phyloP scores from a whole-genome alignment of 495 filamentous ascomycete species.

The Friedmanniomyces simplex region DNA sequence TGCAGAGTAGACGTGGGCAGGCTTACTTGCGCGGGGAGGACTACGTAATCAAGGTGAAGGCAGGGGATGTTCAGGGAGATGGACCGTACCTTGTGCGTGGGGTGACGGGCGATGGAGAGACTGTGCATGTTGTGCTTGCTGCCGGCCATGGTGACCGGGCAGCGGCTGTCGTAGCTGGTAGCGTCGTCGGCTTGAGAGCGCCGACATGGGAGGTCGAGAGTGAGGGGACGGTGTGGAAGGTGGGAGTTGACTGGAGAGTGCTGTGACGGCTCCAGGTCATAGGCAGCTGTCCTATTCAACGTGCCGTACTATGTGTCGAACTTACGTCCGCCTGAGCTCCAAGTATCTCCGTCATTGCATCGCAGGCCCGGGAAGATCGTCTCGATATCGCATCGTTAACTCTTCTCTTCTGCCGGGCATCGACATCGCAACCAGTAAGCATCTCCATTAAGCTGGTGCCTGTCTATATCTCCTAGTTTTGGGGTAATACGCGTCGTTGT shows the following conservation, averaged over 20 bases:
- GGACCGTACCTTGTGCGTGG: background rate
- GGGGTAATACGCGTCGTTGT: no score
- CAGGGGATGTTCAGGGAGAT: slow-evolving; percentile 4
- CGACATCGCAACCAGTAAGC: background rate
- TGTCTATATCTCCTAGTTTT: background rate
- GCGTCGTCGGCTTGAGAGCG: slow-evolving; percentile 24
- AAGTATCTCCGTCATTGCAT: no score
- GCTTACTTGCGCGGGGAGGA: slow-evolving; percentile 12
- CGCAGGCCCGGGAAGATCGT: background rate
- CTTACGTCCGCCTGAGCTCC: background rate
- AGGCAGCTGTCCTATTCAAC: background rate
- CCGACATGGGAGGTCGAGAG: slow-evolving; percentile 28
- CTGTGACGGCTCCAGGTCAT: no score
- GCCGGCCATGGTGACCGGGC: background rate
- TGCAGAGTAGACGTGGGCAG: slow-evolving; percentile 11
- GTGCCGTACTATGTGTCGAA: background rate
- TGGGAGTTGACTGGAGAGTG: slow-evolving; percentile 30
- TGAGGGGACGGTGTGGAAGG: slow-evolving; percentile 21
- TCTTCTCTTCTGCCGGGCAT: no score
- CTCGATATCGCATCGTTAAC: no score
- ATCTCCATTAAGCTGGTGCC: background rate
- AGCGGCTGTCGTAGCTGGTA: slow-evolving; percentile 15
- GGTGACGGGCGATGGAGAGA: background rate
- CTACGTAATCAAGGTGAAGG: slow-evolving; percentile 10
- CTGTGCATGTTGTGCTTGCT: slow-evolving; percentile 11